A percentile compares a stretch with the other conserved stretches of the same genome.
phyloP scores from a whole-genome alignment of 1,139 yeast genomes.

The Taphrina pruni region DNA sequence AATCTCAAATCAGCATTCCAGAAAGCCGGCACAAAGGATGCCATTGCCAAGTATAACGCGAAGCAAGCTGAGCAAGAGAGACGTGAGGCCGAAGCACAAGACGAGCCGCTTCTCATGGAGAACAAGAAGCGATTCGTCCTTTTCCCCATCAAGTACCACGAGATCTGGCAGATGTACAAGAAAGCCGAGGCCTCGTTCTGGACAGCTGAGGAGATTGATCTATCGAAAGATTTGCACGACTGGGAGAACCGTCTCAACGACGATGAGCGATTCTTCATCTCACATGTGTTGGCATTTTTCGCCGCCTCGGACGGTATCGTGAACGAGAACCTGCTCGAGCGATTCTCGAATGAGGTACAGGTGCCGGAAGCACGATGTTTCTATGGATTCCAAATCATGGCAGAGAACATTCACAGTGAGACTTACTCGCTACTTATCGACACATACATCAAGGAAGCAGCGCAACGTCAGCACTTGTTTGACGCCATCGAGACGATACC shows the following conservation, averaged over 20 bases:
- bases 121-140: conserved; percentile 89
- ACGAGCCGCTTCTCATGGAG: conserved; percentile 83
- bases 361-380: conserved; percentile 97
- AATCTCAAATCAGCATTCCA: conserved; percentile 35
- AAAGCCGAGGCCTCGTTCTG: conserved; percentile 99
- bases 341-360: conserved; percentile 96
- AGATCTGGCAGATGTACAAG: conserved; percentile 98
- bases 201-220: conserved; percentile 99
- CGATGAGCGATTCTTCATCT: conserved; percentile 87
- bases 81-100: conserved; percentile 28
- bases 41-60: conserved; percentile 38
- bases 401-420: conserved; percentile 98
- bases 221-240: conserved; percentile 86
- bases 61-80: conserved; percentile 35
- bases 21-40: conserved; percentile 35
- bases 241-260: conserved; percentile 86
- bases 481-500: conserved; percentile 95
- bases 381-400: conserved; percentile 99
- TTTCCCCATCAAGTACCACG: conserved; percentile 97
- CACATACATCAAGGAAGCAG: conserved; percentile 92
- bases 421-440: conserved; percentile 94
- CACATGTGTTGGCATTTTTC: conserved; percentile 94
- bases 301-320: conserved; percentile 97
- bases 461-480: conserved; percentile 84
- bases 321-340: conserved; percentile 94